A percentile compares a stretch with the other conserved stretches of the same genome.
phyloP scores from a whole-genome alignment of 2,329 filamentous ascomycete species.

The Alternaria angustiovoidea region DNA sequence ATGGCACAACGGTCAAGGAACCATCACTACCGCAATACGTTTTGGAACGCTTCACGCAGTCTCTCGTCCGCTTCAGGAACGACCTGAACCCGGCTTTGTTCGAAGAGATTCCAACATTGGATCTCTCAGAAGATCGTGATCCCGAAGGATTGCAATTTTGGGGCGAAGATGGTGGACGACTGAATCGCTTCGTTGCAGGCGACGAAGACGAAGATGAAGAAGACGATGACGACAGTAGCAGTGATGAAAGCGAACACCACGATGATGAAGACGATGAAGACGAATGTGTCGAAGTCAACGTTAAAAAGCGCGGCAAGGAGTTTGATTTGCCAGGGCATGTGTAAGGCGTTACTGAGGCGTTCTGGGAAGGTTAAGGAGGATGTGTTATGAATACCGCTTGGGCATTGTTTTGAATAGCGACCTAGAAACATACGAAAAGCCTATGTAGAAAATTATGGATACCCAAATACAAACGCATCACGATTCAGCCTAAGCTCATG shows the following conservation, averaged over 20 bases:
- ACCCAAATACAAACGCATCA: slow-evolving; percentile 6
- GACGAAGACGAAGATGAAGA: slow-evolving; percentile 43
- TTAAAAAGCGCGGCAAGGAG: slow-evolving; percentile 35
- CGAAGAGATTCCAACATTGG: slow-evolving; percentile 44
- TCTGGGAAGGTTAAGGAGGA: slow-evolving; percentile 10
- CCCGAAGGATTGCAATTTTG: slow-evolving; percentile 44
- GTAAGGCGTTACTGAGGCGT: slow-evolving; percentile 28
- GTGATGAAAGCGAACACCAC: slow-evolving; percentile 46
- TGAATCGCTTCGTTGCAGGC: slow-evolving; percentile 33
- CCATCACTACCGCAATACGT: slow-evolving; percentile 57
- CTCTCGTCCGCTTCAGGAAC: slow-evolving; percentile 56
- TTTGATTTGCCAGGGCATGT: slow-evolving; percentile 50
- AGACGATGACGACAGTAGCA: slow-evolving; percentile 42
- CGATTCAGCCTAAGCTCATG: not conserved
- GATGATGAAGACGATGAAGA: slow-evolving; percentile 42
- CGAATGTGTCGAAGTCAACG: slow-evolving; percentile 35
- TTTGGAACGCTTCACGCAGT: slow-evolving; percentile 55
- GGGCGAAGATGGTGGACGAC: slow-evolving; percentile 41
- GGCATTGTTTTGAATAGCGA: not conserved
- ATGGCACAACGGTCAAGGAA: slow-evolving; percentile 45
- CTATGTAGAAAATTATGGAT: slow-evolving; percentile 6
- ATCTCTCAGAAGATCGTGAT: slow-evolving; percentile 38
- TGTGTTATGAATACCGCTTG: not conserved
- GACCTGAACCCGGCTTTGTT: slow-evolving; percentile 50
- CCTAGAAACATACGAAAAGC: not conserved